Evolutionary conservation across 2,329 filamentous ascomycete genomes (phyloP).

Genomic region (Claviceps pazoutovae): DNA sequence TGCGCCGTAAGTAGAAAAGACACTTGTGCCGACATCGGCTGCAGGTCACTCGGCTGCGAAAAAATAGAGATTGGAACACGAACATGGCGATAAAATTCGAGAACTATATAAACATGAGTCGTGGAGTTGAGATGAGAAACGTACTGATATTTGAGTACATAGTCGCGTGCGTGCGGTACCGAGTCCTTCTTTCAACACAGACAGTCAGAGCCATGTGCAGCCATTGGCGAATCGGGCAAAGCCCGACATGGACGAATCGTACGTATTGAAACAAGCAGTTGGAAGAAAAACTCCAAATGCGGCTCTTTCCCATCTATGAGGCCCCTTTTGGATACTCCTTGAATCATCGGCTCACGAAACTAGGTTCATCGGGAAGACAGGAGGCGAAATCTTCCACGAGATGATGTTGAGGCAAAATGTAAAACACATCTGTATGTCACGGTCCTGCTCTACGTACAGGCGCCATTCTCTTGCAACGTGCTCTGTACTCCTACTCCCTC

Average conservation of each 20-base stretch:
- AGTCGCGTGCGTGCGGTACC: conserved; percentile 41
- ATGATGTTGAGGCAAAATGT: conserved; percentile 94
- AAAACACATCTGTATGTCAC: conserved; percentile 77
- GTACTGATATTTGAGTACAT: conserved; percentile 3
- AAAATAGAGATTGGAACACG: background rate
- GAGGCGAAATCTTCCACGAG: conserved; percentile 95
- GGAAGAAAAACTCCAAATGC: background rate
- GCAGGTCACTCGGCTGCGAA: background rate
- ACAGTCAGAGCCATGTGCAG: conserved; percentile 47
- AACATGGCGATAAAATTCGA: background rate
- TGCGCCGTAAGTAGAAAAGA: conserved; percentile 34
- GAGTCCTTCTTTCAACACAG: conserved; percentile 45
- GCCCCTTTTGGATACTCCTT: no score
- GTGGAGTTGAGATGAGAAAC: no score
- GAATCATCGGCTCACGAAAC: no score
- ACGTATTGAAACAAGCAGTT: conserved; percentile 27
- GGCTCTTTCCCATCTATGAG: no score
- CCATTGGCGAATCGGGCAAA: conserved; percentile 47
- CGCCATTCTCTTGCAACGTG: no score
- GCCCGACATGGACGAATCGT: conserved; percentile 68
- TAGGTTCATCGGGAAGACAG: conserved; percentile 85
- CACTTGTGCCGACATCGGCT: conserved; percentile 7
- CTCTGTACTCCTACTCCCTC: background rate
- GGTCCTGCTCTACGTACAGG: no score
- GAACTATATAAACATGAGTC: background rate